Conservation (phyloP, 2,329 filamentous ascomycete species). For the Clonostachys byssicola region DNA sequence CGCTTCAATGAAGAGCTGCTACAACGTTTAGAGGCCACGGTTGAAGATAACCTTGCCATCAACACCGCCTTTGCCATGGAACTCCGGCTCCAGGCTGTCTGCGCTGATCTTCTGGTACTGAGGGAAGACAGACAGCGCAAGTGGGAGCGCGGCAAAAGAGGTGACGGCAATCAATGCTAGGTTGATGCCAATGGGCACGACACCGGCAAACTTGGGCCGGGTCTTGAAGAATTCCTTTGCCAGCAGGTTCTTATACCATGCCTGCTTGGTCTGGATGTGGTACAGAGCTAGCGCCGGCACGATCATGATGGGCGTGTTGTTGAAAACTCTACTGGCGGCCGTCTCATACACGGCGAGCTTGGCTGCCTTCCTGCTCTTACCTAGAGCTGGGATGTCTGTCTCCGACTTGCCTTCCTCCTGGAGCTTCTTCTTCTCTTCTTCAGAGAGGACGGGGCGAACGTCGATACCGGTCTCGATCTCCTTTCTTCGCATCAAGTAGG, state of each 20-base stretch:
- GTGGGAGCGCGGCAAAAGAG: constrained; percentile 80
- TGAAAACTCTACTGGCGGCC: constrained; percentile 84
- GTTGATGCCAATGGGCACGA: constrained; percentile 71
- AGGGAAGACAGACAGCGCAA: constrained; percentile 89
- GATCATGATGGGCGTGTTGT: constrained; percentile 96
- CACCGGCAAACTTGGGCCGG: constrained; percentile 59
- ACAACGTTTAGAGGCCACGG: constrained; percentile 66
- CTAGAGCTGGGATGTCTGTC: constrained; percentile 66
- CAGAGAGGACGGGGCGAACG: constrained; percentile 77
- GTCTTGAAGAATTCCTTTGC: constrained; percentile 75
- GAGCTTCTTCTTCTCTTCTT: constrained; percentile 59
- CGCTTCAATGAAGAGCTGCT: not conserved
- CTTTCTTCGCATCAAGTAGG: constrained; percentile 95
- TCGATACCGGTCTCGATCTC: constrained; percentile 93
- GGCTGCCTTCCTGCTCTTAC: constrained; percentile 84
- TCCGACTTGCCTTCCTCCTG: constrained; percentile 55
- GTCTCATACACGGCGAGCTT: constrained; percentile 90
- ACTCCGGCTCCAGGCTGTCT: constrained; percentile 76
- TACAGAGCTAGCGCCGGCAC: constrained; percentile 85
- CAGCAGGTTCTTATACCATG: constrained; percentile 30
- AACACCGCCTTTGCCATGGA: constrained; percentile 75
- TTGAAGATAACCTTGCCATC: constrained; percentile 93
- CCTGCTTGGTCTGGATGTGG: constrained; percentile 59
- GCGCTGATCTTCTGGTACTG: constrained; percentile 81
- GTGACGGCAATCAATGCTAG: constrained; percentile 82